Evolutionary conservation across 2,329 filamentous ascomycete species (phyloP).

Genomic region (Neonectria faginata): DNA sequence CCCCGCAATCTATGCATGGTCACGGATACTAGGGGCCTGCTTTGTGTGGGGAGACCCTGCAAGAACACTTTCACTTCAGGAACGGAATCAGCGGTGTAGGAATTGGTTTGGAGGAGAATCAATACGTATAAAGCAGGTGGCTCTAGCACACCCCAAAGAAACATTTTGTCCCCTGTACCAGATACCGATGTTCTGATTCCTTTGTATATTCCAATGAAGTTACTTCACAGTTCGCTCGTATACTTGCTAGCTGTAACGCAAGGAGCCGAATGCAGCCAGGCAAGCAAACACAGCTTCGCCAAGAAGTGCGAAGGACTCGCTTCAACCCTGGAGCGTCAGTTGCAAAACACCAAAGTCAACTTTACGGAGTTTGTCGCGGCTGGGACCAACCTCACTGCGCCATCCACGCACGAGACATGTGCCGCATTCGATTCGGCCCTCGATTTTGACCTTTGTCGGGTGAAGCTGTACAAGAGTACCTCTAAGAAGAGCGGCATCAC

Average conservation of each 20-base stretch:
- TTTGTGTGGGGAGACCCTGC: background rate
- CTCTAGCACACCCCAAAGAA: background rate
- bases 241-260: constrained; percentile 9
- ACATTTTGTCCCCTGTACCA: background rate
- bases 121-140: background rate
- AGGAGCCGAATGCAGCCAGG: constrained; percentile 2
- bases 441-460: constrained; percentile 35
- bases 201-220: constrained; percentile 14
- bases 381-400: constrained; percentile 36
- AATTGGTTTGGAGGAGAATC: background rate
- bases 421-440: constrained; percentile 34
- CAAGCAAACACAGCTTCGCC: constrained; percentile 7
- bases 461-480: constrained; percentile 29
- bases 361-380: constrained; percentile 19
- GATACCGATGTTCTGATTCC: background rate
- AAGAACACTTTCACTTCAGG: background rate
- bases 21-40: background rate
- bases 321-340: background rate
- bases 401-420: constrained; percentile 55
- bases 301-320: constrained; percentile 17
- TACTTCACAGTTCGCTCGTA: constrained; percentile 1
- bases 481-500: constrained; percentile 59
- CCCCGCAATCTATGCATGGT: background rate
- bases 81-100: background rate
- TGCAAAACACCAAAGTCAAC: constrained; percentile 19